Base-by-base conservation (phyloP, 345 rosid genomes). In the Melaleuca alternifolia region DNA sequence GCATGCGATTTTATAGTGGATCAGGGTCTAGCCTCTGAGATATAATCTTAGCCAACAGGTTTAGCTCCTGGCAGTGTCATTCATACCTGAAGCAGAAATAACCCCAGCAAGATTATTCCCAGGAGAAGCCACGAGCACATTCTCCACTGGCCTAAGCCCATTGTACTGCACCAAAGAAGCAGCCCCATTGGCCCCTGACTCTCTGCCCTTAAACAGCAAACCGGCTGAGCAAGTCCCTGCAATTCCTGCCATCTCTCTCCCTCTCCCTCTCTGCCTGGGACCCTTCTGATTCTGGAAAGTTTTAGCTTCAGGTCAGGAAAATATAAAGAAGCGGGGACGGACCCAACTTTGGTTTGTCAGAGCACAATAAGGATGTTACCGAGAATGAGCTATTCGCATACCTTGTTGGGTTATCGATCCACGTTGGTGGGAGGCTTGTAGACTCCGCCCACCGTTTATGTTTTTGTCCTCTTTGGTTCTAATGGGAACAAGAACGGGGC, bases 71-170 rank as follows among this genome's bases (percentile, higher is more conserved):
- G 81, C 33, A 26, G 20, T 28, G 83, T 15, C 50, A 28, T 76
- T 57, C 51, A 76, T 89, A 93, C 93, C 91, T 59, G 91, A 84
- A 84, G 77, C 51, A 84, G 90, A 89, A 81, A 88, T 1, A 56
- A 71, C 85, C 48, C 88, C 85, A 37, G 57, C 85, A 9, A 85
- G 87, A 82, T 86, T 88, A 30, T 51, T 86, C 86, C 84, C 10
- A 26, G 89, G 15, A 46, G 88, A 57, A 56, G 89, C 79, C 84
- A 90, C 51, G n/a, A 84, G 90, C 86, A 91, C 28, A 51, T 21
- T 88, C 21, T 89, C 90, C 57, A 82, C 82, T 3, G 90, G 89
- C 85, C 91, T 88, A 51, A 93, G 92, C 28, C 95, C 96, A 85
- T 84, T 88, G 90, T 16, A 91, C 4, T 87, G 94, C 76, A 87